A percentile compares a stretch with the other conserved stretches of the same genome.
Conservation (phyloP, 202 grass and related monocot species). For the Tripidium arundinaceum region DNA sequence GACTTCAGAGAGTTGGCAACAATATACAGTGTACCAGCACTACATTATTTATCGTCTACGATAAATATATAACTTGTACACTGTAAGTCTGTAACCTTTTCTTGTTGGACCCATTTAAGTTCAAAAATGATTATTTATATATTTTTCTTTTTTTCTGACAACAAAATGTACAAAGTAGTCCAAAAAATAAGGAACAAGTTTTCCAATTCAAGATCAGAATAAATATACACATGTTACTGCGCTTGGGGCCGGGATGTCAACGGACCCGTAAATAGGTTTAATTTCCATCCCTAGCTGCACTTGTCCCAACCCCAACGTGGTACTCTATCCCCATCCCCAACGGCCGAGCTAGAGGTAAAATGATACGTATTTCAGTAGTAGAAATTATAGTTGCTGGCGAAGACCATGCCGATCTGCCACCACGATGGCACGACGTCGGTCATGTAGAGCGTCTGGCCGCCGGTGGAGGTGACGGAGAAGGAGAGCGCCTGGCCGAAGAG, state of each 20-base stretch:
- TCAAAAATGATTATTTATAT: background rate
- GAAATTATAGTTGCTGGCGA: constrained; percentile 54
- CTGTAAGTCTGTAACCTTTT: background rate
- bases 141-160: background rate
- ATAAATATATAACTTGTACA: background rate
- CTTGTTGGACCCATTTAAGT: background rate
- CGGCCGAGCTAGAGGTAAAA: too few species aligned
- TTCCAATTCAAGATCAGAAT: background rate
- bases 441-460: too few species aligned
- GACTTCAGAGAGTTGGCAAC: background rate
- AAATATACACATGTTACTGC: background rate
- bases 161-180: constrained; percentile 16
- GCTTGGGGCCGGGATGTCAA: too few species aligned
- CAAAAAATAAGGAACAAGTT: background rate
- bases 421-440: constrained; percentile 35
- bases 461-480: too few species aligned
- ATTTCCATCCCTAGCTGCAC: too few species aligned
- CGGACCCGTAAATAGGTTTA: too few species aligned
- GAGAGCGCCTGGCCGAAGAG: too few species aligned
- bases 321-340: too few species aligned
- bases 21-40: background rate
- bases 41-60: background rate
- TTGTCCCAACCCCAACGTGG: too few species aligned
- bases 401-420: constrained; percentile 63
- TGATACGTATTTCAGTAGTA: constrained; percentile 35